Base-by-base conservation (phyloP, 441 rosid species). In the Gossypium schwendimanii region DNA sequence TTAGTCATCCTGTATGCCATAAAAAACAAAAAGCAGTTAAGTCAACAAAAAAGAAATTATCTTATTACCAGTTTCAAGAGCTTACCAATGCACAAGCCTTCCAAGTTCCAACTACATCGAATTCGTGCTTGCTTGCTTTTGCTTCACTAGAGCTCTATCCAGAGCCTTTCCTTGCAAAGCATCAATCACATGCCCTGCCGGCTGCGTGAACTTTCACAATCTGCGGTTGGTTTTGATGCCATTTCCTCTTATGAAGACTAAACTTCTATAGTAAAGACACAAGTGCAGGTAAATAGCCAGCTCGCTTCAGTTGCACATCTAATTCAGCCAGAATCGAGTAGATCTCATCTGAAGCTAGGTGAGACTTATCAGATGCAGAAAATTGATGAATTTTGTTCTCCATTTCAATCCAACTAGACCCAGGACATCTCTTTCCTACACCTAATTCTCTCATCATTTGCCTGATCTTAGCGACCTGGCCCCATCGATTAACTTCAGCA, bases 1-100 rank as follows among this genome's bases (percentile, higher is more conserved):
- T 92, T 70, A 94, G 77, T 79, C 97, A 81, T 94, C 99, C 98
- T 92, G 39, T 24, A 24, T 59, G 63, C 18, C 18, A 26, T 1
- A 8, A 12, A 59, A 59, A 59, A 59, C 18, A 59, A 57, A 55
- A 55, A 3, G 61, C 61, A 21, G 47, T 3, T 11, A 21, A 23
- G 63, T 59, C 18, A 14, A 59, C 39, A 26, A 61, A 61, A 61
- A 31, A 20, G 23, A 44, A 33, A 60, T 61, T 15, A 15, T 61
- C 45, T 61, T 15, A 61, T 61, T 31, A 61, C 45, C 6, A 24
- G 39, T 59, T 60, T 60, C 64, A n/a, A 60, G 64, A 60, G 44
- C 15, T 59, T 59, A 26, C 41, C 45, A n/a, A 1, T 61, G 41
- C 65, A 7, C 45, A 15, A 31, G 65, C 65, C 65, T 61, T 61